Conservation (phyloP, 805 yeast species). For the Candida palmyrensis region DNA sequence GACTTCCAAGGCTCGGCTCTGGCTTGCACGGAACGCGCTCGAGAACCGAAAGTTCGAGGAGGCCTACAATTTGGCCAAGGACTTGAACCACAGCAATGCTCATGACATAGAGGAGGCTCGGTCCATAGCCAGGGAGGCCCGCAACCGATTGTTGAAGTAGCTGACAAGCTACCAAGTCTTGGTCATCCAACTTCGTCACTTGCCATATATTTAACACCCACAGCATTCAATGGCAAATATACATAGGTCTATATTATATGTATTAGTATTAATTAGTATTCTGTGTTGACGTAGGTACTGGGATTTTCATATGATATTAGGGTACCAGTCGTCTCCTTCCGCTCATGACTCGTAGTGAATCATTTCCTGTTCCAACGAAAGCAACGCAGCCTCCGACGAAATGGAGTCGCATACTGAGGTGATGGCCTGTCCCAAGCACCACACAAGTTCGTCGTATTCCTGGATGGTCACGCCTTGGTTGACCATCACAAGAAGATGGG, state of each 20-base stretch:
- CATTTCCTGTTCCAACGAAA: conserved; percentile 22
- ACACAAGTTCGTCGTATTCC: conserved; percentile 21
- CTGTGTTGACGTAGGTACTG: too few species aligned
- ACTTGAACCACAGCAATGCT: conserved; percentile 63
- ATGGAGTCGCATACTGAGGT: conserved; percentile 19
- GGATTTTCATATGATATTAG: too few species aligned
- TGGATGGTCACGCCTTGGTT: conserved; percentile 21
- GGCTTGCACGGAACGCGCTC: conserved; percentile 76
- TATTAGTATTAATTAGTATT: too few species aligned
- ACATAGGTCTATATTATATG: too few species aligned
- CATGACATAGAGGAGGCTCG: conserved; percentile 89
- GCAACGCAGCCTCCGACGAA: conserved; percentile 18
- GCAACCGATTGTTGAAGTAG: too few species aligned
- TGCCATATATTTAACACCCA: too few species aligned
- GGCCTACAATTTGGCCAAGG: conserved; percentile 72
- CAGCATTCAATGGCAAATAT: too few species aligned
- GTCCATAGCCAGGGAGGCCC: conserved; percentile 72
- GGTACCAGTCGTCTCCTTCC: too few species aligned
- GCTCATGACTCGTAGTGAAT: conserved; percentile 12
- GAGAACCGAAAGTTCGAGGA: conserved; percentile 51
- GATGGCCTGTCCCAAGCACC: conserved; percentile 17
- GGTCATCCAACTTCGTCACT: too few species aligned
- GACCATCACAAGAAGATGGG: conserved; percentile 30
- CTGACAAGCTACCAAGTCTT: too few species aligned
- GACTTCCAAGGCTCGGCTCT: conserved; percentile 72